phyloP scores from a whole-genome alignment of 2,329 filamentous ascomycete genomes.

The Tolypocladium inflatum region DNA sequence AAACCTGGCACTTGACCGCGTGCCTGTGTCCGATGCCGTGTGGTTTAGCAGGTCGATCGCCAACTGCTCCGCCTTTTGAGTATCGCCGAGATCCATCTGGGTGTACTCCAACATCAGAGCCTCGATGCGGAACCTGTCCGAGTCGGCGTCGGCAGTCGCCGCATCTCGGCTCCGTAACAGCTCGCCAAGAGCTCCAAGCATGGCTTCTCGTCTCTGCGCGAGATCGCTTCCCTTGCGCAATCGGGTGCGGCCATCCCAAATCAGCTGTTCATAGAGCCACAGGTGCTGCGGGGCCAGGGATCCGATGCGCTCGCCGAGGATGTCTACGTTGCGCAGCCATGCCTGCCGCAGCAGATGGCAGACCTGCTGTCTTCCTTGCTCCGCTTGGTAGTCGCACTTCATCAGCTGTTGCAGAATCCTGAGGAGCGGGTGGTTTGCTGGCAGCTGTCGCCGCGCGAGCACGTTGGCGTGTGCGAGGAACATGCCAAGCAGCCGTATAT shows the following conservation, averaged over 20 bases:
- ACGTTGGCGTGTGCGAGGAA: constrained; percentile 22
- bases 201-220: constrained; percentile 14
- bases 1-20: constrained; percentile 22
- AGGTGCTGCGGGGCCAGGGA: constrained; percentile 18
- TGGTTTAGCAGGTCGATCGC: constrained; percentile 17
- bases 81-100: constrained; percentile 26
- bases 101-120: constrained; percentile 26
- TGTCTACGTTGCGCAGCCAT: constrained; percentile 26
- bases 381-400: constrained; percentile 20
- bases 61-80: constrained; percentile 18
- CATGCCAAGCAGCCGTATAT: constrained; percentile 22
- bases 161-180: constrained; percentile 10
- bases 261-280: constrained; percentile 29
- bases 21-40: constrained; percentile 12
- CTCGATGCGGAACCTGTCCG: constrained; percentile 19
- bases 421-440: constrained; percentile 22
- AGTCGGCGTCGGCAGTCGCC: constrained; percentile 5
- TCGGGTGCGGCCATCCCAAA: constrained; percentile 26
- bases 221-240: constrained; percentile 22
- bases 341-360: constrained; percentile 24
- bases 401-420: constrained; percentile 21
- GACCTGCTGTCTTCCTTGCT: constrained; percentile 19
- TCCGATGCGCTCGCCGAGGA: constrained; percentile 20
- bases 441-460: constrained; percentile 17
- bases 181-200: constrained; percentile 19